Evolutionary conservation across 2,329 filamentous ascomycete genomes (phyloP).

Genomic region (Calonectria leucothoes): DNA sequence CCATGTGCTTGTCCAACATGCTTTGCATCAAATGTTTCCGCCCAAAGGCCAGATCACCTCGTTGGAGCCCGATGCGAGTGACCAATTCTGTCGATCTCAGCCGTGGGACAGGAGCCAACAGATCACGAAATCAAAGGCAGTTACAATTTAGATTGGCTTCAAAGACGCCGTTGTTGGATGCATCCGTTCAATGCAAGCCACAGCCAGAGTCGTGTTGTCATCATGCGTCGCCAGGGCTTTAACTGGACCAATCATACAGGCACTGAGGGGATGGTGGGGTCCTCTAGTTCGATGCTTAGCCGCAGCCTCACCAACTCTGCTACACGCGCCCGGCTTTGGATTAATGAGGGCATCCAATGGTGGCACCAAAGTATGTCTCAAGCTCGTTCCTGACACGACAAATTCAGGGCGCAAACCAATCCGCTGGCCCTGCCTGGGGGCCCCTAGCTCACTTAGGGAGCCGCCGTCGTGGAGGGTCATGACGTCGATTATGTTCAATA

Average conservation of each 20-base stretch:
- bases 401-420: not conserved
- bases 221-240: constrained; percentile 20
- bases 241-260: constrained; percentile 20
- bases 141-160: constrained; percentile 24
- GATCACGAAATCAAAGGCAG: not conserved
- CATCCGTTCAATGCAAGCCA: constrained; percentile 18
- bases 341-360: constrained; percentile 3
- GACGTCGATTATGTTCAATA: constrained; percentile 7
- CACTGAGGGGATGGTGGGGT: constrained; percentile 22
- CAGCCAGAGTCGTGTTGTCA: constrained; percentile 39
- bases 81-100: not conserved
- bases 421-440: not conserved
- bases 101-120: not conserved
- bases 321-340: not conserved
- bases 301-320: constrained; percentile 12
- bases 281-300: not conserved
- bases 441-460: not conserved
- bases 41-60: not conserved
- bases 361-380: not conserved
- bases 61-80: not conserved
- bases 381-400: constrained; percentile 5
- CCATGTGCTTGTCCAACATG: not conserved
- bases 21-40: not conserved
- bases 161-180: not conserved
- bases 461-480: constrained; percentile 7